Percentiles rank a stretch among this genome's conserved stretches.
Conservation (phyloP, 106 monocot species). For the Chionographis japonica region DNA sequence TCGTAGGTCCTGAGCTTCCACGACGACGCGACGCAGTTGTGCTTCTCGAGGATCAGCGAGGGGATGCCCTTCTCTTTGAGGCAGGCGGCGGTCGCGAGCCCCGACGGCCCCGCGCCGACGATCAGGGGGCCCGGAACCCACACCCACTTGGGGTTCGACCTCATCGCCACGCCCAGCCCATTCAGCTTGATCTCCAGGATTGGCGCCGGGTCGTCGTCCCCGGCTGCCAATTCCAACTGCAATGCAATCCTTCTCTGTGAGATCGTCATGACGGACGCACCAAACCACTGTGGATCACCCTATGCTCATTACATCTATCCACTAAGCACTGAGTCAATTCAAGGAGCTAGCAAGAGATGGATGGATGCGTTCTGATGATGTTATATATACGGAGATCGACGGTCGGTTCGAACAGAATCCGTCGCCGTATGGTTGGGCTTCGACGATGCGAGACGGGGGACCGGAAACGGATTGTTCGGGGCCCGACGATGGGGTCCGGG, state of each 20-base stretch:
- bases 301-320: not conserved
- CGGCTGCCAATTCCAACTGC: too few species aligned
- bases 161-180: constrained; percentile 5
- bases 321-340: too few species aligned
- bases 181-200: constrained; percentile 8
- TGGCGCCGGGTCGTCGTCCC: not conserved
- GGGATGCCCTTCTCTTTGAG: constrained; percentile 62
- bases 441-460: too few species aligned
- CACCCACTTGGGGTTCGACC: constrained; percentile 25
- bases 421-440: too few species aligned
- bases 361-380: too few species aligned
- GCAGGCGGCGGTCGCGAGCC: constrained; percentile 72
- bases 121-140: constrained; percentile 73
- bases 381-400: too few species aligned
- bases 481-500: too few species aligned
- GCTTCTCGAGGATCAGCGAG: constrained; percentile 62
- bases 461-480: too few species aligned
- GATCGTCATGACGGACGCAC: not conserved
- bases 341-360: not conserved
- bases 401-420: too few species aligned
- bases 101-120: constrained; percentile 79
- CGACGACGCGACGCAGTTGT: constrained; percentile 53
- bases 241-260: not conserved
- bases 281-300: too few species aligned
- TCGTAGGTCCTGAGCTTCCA: constrained; percentile 79